A percentile compares a stretch with the other conserved stretches of the same genome.
Evolutionary conservation across 257 asterid species (phyloP).

Genomic region (Cordia subcordata): DNA sequence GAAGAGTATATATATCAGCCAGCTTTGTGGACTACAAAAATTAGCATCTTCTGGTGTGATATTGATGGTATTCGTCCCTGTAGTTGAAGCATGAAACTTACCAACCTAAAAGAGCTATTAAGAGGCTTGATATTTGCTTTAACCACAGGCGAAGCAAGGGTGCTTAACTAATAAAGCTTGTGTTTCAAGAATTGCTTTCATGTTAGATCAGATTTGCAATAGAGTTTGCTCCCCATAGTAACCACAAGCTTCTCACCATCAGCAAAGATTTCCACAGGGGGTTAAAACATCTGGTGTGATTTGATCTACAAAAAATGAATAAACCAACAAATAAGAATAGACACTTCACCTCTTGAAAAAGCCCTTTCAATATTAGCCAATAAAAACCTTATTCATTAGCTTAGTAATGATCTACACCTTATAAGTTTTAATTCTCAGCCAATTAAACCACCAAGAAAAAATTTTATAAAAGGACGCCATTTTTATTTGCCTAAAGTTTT

Average conservation of each 20-base stretch:
- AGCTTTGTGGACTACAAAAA: no score
- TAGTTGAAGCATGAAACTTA: background rate
- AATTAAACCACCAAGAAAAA: background rate
- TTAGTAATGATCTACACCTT: no score
- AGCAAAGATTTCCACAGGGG: constrained; percentile 3
- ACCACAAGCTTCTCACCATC: background rate
- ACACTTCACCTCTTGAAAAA: constrained; percentile 28
- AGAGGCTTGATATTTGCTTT: background rate
- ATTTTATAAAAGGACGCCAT: no score
- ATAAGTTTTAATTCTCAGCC: no score
- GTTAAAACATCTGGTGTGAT: constrained; percentile 20
- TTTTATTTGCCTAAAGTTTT: no score
- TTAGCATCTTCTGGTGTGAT: no score
- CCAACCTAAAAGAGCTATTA: background rate
- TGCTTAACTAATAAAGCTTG: no score
- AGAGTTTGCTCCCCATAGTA: no score
- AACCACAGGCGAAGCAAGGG: no score
- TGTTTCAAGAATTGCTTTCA: no score
- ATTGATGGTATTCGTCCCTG: background rate
- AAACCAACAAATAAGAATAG: constrained; percentile 23
- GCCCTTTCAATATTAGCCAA: background rate
- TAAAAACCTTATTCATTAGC: background rate
- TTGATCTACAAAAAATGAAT: constrained; percentile 17
- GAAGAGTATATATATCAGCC: no score
- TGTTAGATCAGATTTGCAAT: no score